Conservation (phyloP, 768 basidiomycete genomes). For the Suillus cothurnatus region DNA sequence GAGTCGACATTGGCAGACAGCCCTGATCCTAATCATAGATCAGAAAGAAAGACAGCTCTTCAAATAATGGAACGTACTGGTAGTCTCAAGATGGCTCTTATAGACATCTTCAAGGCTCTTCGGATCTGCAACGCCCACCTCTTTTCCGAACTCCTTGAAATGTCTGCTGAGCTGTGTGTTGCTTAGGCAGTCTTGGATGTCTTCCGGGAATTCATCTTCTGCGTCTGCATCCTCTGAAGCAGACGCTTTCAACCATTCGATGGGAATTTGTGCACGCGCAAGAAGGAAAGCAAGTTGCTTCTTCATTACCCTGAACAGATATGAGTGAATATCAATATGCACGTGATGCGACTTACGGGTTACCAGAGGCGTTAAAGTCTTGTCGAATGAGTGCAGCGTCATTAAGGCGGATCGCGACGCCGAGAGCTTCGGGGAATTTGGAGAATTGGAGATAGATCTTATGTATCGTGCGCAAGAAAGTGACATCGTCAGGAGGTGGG, state of each 20-base stretch:
- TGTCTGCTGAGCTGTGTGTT: slow-evolving; percentile 81
- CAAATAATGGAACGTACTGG: slow-evolving; percentile 48
- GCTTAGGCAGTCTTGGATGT: slow-evolving; percentile 83
- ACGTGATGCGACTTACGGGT: slow-evolving; percentile 60
- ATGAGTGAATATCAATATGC: not conserved
- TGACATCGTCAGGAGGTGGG: slow-evolving; percentile 88
- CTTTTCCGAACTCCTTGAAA: slow-evolving; percentile 93
- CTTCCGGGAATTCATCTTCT: slow-evolving; percentile 72
- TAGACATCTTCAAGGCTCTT: slow-evolving; percentile 97
- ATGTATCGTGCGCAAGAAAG: slow-evolving; percentile 88
- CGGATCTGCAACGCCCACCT: slow-evolving; percentile 85
- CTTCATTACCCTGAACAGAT: slow-evolving; percentile 70
- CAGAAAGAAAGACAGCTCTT: not conserved
- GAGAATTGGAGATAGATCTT: slow-evolving; percentile 84
- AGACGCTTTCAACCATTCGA: slow-evolving; percentile 82
- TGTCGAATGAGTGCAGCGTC: slow-evolving; percentile 78
- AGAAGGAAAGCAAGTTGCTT: slow-evolving; percentile 94
- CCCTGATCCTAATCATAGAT: slow-evolving; percentile 50
- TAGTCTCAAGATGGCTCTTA: slow-evolving; percentile 93
- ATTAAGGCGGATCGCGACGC: slow-evolving; percentile 82
- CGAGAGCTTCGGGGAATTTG: slow-evolving; percentile 89
- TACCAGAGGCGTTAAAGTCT: slow-evolving; percentile 89
- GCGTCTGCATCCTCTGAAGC: slow-evolving; percentile 51
- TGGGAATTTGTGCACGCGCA: slow-evolving; percentile 87
- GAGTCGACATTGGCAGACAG: slow-evolving; percentile 84